Evolutionary conservation across 228 moss, liverwort and hornwort genomes (phyloP).

Genomic region (Sphagnum fallax): DNA sequence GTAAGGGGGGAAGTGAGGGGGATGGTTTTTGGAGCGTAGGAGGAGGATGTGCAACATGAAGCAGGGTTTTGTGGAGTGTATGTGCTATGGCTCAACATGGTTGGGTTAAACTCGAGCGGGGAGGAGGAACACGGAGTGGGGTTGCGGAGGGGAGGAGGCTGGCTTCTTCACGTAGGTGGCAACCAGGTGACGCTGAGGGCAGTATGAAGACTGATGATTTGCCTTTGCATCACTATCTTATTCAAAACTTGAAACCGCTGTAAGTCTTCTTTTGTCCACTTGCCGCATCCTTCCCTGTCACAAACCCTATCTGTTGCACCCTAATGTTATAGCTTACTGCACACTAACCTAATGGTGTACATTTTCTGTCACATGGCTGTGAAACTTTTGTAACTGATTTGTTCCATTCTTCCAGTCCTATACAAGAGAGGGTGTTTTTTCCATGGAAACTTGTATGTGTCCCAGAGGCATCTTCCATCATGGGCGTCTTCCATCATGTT

Average conservation of each 20-base stretch:
- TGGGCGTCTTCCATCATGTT: too few relatives aligned
- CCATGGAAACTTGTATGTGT: not conserved
- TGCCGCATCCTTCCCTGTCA: not conserved
- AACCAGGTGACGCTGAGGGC: constrained; percentile 10
- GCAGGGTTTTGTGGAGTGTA: too few relatives aligned
- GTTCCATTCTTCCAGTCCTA: constrained; percentile 7
- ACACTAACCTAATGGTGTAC: not conserved
- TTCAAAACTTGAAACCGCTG: constrained; percentile 78
- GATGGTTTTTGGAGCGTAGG: too few relatives aligned
- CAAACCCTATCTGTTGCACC: constrained; percentile 1
- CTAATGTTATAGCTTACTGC: not conserved
- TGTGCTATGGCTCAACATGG: too few relatives aligned
- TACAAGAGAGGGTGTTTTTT: constrained; percentile 1
- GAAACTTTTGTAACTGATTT: not conserved
- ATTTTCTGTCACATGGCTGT: not conserved
- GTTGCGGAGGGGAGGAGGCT: too few relatives aligned
- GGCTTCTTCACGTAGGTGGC: too few relatives aligned
- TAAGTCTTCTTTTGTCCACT: constrained; percentile 35
- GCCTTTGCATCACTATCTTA: constrained; percentile 77
- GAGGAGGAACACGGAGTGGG: too few relatives aligned
- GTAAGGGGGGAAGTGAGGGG: too few relatives aligned
- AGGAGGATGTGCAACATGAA: too few relatives aligned
- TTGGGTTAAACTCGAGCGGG: too few relatives aligned
- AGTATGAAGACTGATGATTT: constrained; percentile 99
- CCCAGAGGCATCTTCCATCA: not conserved